Evolutionary conservation across 768 basidiomycete species (phyloP).

Genomic region (Tylopilus intermedius): DNA sequence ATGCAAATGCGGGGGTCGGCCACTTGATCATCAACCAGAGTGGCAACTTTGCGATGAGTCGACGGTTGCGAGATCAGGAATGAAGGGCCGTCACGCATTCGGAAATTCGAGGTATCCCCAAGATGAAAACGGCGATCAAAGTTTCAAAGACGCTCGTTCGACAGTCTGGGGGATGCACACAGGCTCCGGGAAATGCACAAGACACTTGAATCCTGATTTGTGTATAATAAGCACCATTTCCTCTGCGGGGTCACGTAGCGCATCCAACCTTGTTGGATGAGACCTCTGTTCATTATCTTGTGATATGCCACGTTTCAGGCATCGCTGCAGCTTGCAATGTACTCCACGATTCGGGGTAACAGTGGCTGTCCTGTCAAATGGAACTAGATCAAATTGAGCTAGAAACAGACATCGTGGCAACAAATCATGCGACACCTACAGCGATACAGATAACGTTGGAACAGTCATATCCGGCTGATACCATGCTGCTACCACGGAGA

Average conservation of each 20-base stretch:
- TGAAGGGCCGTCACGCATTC: neutral
- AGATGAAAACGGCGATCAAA: neutral
- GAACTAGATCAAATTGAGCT: neutral
- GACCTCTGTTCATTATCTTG: neutral
- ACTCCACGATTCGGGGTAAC: neutral
- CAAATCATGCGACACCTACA: neutral
- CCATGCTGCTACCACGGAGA: neutral
- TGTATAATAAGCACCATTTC: neutral
- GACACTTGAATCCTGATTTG: neutral
- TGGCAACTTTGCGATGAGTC: neutral
- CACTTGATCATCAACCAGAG: neutral
- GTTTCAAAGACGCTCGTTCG: neutral
- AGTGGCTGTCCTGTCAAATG: neutral
- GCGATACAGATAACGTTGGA: neutral
- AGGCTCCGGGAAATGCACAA: neutral
- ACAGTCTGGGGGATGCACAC: neutral
- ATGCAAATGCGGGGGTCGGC: neutral
- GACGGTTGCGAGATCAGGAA: neutral
- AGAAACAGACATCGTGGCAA: neutral
- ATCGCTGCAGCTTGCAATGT: neutral
- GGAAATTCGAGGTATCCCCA: neutral
- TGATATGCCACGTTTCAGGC: neutral
- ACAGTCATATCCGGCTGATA: neutral
- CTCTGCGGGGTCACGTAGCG: neutral
- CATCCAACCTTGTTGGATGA: neutral